Evolutionary conservation across 345 rosid genomes (phyloP).

Genomic region (Schrenkiella parvula): DNA sequence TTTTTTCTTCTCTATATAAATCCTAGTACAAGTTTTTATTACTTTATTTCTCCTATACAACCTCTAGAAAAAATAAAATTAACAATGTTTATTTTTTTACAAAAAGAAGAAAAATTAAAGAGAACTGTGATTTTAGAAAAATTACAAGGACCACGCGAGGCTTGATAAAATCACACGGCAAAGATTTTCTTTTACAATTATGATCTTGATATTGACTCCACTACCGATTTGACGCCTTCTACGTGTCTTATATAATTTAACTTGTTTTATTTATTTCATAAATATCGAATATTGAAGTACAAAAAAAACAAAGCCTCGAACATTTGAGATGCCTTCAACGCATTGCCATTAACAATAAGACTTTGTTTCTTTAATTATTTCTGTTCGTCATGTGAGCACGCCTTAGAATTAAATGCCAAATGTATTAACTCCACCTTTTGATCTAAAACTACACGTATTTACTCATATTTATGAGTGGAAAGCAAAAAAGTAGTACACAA

Average conservation of each 20-base stretch:
- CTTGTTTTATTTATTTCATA: background rate
- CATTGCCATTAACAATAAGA: constrained; percentile 1
- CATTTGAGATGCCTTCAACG: constrained; percentile 8
- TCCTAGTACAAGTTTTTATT: constrained; percentile 28
- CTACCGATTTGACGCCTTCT: constrained; percentile 23
- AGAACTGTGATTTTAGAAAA: constrained; percentile 1
- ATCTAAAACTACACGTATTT: background rate
- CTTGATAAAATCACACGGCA: constrained; percentile 35
- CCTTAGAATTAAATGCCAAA: background rate
- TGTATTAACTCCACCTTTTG: constrained; percentile 15
- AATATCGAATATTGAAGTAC: background rate
- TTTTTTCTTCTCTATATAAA: background rate
- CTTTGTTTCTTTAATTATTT: background rate
- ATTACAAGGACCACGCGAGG: constrained; percentile 17
- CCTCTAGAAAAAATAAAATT: background rate
- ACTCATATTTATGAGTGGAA: constrained; percentile 1
- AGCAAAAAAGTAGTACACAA: too few species aligned
- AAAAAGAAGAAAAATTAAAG: background rate
- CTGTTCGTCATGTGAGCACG: constrained; percentile 32
- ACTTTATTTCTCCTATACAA: background rate
- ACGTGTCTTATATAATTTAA: background rate
- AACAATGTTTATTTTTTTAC: background rate
- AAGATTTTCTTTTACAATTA: constrained; percentile 32
- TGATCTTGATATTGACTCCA: constrained; percentile 35
- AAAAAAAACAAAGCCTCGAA: constrained; percentile 22